Base-by-base conservation (phyloP, 768 basidiomycete genomes). In the Candolleomyces efflorescens region DNA sequence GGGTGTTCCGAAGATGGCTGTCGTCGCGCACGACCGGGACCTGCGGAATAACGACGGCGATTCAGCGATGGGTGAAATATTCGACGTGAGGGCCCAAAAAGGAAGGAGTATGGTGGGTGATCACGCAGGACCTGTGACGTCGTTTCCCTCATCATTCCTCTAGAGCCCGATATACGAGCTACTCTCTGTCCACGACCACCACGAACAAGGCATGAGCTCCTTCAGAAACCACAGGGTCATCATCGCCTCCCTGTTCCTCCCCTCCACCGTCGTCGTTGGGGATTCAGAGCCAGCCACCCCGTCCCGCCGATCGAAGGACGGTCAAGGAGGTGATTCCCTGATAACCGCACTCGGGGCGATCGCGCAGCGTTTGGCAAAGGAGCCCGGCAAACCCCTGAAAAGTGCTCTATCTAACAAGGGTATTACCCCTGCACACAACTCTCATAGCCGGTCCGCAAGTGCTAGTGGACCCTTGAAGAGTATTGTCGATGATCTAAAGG, bases 161-260 rank as follows among this genome's bases (percentile, higher is more conserved):
- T 22, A 48, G 18, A 52, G 58, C 53, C 58, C 58, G 23, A 43
- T 59, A 52, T 17, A 38, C 27, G 20, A 52, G 38, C 36, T 17
- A 27, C 11, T 36, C 32, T 23, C 13, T 46, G 53, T 41, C 56
- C 39, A 52, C 63, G 38, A 56, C 53, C 43, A 41, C 55, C 36
- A 41, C 20, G 39, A 56, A 2, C 20, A 32, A 26, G 27, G 46
- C 23, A 90, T 90, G 89, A 79, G 79, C 67, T 85, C 89, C 38
- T 81, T 90, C 66, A 78, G 86, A 55, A 83, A 83, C 71, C 87
- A 89, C 69, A 77, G 91, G 32, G 79, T 89, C 55, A 76, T 92
- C 69, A 85, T 93, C 69, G 91, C 90, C 15, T 87, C 88, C n/a
- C 84, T 92, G 58, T 92, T 93, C 68, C 83, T 92, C 37, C 91